Base-by-base conservation (phyloP, 1,284 basidiomycete genomes). In the Taiwanofungus camphoratus region DNA sequence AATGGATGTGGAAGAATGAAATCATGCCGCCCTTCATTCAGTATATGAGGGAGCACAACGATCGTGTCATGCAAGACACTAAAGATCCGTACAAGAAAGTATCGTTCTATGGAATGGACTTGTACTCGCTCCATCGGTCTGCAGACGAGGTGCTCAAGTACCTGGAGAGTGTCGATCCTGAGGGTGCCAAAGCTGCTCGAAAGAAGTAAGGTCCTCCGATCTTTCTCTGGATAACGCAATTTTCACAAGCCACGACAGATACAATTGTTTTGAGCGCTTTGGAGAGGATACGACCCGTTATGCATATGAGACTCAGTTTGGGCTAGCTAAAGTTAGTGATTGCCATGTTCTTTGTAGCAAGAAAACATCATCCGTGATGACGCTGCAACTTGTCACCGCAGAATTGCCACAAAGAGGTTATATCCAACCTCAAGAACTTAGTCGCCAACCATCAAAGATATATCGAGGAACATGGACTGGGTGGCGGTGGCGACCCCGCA, bases 1-100 rank as follows among this genome's bases (percentile, higher is more conserved):
- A 56, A 30, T 63, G 59, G 60, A 59, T 61, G 58, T 60, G 58
- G 58, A 58, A 58, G 48, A 62, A 63, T 41, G 55, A 58, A 41
- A 52, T 56, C 36, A 59, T 60, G 53, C 55, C 55, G 2, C 34
- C 50, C 2, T 60, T 60, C 46, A 47, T 61, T 19, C 51, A 53
- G 21, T 57, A 48, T 31, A 45, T 59, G 26, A 49, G 47, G 27
- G 38, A 48, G 3, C 44, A 56, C 47, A 59, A 62, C 42, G 50
- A 52, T 12, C 36, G 40, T 1, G 42, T 59, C 33, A 31, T 51
- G 26, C 35, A 46, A 16, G 34, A 45, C 22, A 53, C 45, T 3
- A 41, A 40, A 12, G 50, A 59, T 37, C 41, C 41, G 15, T 52
- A 50, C 7, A 34, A 51, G 18, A 54, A 53, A 15, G 56, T 58